Conservation (phyloP, 352 stramenopile genomes). For the Pythium utonaiense region DNA sequence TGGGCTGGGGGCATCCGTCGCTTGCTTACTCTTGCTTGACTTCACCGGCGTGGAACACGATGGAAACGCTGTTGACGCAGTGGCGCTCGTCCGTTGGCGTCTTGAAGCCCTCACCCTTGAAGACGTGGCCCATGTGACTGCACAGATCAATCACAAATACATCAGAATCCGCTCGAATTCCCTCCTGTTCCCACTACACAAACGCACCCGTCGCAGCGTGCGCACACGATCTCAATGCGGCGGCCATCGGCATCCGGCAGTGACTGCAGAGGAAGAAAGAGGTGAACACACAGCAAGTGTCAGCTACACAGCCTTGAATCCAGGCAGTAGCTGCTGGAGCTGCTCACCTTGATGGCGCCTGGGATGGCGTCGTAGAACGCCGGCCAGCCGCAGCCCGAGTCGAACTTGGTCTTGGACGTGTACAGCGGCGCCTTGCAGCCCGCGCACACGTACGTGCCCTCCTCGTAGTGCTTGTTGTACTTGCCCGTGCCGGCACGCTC, state of each 20-base stretch:
- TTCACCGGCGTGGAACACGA: constrained; percentile 80
- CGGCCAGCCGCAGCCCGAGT: constrained; percentile 89
- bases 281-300: too few relatives aligned
- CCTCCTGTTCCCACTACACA: neutral
- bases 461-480: constrained; percentile 87
- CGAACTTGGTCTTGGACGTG: constrained; percentile 87
- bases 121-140: constrained; percentile 90
- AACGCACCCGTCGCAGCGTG: constrained; percentile 76
- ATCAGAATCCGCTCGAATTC: neutral
- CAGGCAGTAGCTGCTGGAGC: too few relatives aligned
- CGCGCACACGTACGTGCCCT: constrained; percentile 85
- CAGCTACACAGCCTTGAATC: too few relatives aligned
- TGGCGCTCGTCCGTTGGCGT: constrained; percentile 87
- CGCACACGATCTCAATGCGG: constrained; percentile 88
- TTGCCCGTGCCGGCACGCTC: constrained; percentile 84
- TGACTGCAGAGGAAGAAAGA: too few relatives aligned
- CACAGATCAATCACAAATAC: neutral
- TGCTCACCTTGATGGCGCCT: constrained; percentile 70
- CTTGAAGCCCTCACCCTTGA: constrained; percentile 88
- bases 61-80: constrained; percentile 90
- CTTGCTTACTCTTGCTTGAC: constrained; percentile 27
- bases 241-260: constrained; percentile 62
- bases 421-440: constrained; percentile 87
- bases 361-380: constrained; percentile 90
- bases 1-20: too few relatives aligned